Evolutionary conservation across 805 yeast genomes (phyloP).

Genomic region (Isabelozyma rhagii): DNA sequence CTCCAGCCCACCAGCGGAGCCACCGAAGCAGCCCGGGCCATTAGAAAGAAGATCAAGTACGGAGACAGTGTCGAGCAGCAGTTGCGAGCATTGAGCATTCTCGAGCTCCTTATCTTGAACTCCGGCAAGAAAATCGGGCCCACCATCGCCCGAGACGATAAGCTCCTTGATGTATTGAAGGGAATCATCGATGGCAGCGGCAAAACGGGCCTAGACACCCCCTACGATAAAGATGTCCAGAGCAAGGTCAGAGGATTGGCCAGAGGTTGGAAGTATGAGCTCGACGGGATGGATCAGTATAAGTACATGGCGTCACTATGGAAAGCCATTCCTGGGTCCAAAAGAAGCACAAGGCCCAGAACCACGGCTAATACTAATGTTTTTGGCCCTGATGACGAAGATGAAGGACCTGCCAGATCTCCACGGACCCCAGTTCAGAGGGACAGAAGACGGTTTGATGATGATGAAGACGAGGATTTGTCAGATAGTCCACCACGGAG

Average conservation of each 20-base stretch:
- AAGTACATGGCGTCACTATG: constrained; percentile 47
- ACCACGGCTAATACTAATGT: constrained; percentile 3
- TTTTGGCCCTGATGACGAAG: constrained; percentile 5
- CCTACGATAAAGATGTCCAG: constrained; percentile 41
- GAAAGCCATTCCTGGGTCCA: constrained; percentile 37
- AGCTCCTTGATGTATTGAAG: constrained; percentile 61
- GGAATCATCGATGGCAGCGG: constrained; percentile 42
- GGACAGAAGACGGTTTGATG: constrained; percentile 1
- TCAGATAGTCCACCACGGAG: constrained; percentile 1
- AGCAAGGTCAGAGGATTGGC: constrained; percentile 50
- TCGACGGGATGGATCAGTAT: constrained; percentile 47
- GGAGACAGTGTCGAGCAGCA: constrained; percentile 64
- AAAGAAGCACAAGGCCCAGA: constrained; percentile 10
- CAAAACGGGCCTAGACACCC: constrained; percentile 31
- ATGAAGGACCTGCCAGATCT: neutral
- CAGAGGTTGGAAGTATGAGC: constrained; percentile 64
- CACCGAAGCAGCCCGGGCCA: constrained; percentile 84
- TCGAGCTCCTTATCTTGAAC: constrained; percentile 38
- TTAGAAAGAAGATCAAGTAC: constrained; percentile 84
- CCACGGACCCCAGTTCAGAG: neutral
- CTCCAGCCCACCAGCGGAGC: constrained; percentile 35
- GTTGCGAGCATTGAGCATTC: constrained; percentile 52
- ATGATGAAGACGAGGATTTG: neutral
- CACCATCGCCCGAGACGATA: constrained; percentile 61
- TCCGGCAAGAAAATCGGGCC: constrained; percentile 42